Evolutionary conservation across 148 eudicot species (phyloP).

Genomic region (Cornus florida): DNA sequence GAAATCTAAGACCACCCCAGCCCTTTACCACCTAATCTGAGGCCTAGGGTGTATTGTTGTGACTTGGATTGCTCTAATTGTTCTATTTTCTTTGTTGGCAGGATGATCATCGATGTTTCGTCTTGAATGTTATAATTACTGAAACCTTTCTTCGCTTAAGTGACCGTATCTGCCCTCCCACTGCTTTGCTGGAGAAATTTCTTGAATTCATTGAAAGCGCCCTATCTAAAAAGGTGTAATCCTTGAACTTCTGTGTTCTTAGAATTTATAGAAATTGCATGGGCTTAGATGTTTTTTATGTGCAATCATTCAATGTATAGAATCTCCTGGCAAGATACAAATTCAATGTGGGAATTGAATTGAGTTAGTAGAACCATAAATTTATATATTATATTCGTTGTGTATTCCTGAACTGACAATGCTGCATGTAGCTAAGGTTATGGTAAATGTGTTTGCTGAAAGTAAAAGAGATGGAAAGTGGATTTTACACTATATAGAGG

Average conservation of each 20-base stretch:
- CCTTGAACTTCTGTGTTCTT: background rate
- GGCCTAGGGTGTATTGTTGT: background rate
- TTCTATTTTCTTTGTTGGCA: slow-evolving; percentile 33
- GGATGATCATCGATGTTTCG: slow-evolving; percentile 68
- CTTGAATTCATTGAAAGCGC: slow-evolving; percentile 57
- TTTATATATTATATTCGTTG: background rate
- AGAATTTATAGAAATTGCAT: background rate
- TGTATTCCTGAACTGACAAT: background rate
- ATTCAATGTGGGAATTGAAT: background rate
- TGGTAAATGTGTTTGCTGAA: too few relatives aligned
- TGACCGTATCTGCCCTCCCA: slow-evolving; percentile 44
- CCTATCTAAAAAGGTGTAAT: slow-evolving; percentile 59
- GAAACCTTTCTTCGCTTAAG: slow-evolving; percentile 59
- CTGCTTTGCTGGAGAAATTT: slow-evolving; percentile 56
- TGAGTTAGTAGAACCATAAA: background rate
- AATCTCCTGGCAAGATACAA: background rate
- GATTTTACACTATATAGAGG: too few relatives aligned
- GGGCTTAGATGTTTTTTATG: background rate
- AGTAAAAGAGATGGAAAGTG: too few relatives aligned
- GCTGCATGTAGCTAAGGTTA: too few relatives aligned
- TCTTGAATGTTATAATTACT: slow-evolving; percentile 56
- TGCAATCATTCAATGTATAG: background rate
- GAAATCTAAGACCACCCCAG: too few relatives aligned
- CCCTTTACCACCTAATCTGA: too few relatives aligned
- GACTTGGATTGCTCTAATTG: slow-evolving; percentile 14